A percentile compares a stretch with the other conserved stretches of the same genome.
phyloP scores from a whole-genome alignment of 1,139 yeast species.

The Kodamaea sp. region DNA sequence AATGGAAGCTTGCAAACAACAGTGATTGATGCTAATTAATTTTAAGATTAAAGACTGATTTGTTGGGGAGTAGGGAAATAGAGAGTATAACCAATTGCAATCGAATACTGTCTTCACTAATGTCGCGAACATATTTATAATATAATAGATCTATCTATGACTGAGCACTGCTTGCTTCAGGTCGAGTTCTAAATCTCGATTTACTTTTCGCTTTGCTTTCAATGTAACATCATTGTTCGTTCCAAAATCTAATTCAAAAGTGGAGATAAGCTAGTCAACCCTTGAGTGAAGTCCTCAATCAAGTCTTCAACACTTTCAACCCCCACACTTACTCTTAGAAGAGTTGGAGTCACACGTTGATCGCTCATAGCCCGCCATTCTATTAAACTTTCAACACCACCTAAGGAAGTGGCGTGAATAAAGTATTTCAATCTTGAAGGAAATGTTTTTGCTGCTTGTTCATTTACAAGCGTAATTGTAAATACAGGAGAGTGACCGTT shows the following conservation, averaged over 20 bases:
- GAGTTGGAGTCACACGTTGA: constrained; percentile 48
- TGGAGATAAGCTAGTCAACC: not conserved
- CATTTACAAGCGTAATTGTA: constrained; percentile 54
- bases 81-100: no score
- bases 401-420: constrained; percentile 89
- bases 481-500: constrained; percentile 78
- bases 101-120: no score
- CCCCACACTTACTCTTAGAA: constrained; percentile 78
- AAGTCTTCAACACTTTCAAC: constrained; percentile 74
- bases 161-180: no score
- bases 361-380: constrained; percentile 91
- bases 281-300: constrained; percentile 54
- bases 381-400: constrained; percentile 89
- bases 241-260: not conserved
- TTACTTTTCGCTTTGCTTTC: no score
- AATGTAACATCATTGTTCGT: not conserved
- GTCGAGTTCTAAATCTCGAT: no score
- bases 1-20: constrained; percentile 2
- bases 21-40: constrained; percentile 1
- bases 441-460: constrained; percentile 58
- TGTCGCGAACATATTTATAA: no score
- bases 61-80: no score
- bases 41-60: no score
- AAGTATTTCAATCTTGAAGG: constrained; percentile 72
- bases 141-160: no score